Conservation (phyloP, 2,329 filamentous ascomycete species). For the Epichloe gansuensis region DNA sequence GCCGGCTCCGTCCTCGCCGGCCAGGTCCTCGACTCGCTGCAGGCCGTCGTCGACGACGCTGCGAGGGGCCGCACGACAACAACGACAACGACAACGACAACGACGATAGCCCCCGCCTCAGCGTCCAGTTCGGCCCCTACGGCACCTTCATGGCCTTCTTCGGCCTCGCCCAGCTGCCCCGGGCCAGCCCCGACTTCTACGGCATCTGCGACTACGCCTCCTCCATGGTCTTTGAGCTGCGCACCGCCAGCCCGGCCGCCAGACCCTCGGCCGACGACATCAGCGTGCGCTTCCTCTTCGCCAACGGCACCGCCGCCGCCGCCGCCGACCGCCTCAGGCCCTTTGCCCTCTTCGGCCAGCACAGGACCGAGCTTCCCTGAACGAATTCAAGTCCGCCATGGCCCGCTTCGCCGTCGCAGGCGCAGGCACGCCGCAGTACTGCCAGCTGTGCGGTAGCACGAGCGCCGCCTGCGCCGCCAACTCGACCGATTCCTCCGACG, state of each 20-base stretch:
- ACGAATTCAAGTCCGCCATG: constrained; percentile 53
- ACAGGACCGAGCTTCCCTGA: constrained; percentile 47
- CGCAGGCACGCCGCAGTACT: constrained; percentile 56
- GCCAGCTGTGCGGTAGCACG: constrained; percentile 59
- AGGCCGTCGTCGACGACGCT: constrained; percentile 29
- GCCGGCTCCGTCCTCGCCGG: constrained; percentile 45
- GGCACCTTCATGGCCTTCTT: constrained; percentile 52
- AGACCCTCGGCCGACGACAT: constrained; percentile 35
- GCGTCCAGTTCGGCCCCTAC: constrained; percentile 49
- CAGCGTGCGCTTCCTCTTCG: constrained; percentile 48
- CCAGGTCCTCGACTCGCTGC: constrained; percentile 41
- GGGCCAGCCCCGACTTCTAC: constrained; percentile 49
- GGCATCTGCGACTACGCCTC: constrained; percentile 77
- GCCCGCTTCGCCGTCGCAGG: constrained; percentile 47
- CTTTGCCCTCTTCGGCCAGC: constrained; percentile 50
- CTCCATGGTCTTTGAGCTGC: constrained; percentile 66
- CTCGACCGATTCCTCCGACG: constrained; percentile 10
- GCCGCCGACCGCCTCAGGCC: constrained; percentile 35
- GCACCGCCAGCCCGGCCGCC: constrained; percentile 40
- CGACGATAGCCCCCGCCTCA: constrained; percentile 23
- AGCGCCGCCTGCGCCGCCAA: constrained; percentile 49
- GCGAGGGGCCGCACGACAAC: no score
- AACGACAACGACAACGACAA: no score
- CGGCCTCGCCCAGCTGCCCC: constrained; percentile 40
- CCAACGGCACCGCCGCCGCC: constrained; percentile 45